phyloP scores from a whole-genome alignment of 768 basidiomycete genomes.

The Chlorophyllum brunneum region DNA sequence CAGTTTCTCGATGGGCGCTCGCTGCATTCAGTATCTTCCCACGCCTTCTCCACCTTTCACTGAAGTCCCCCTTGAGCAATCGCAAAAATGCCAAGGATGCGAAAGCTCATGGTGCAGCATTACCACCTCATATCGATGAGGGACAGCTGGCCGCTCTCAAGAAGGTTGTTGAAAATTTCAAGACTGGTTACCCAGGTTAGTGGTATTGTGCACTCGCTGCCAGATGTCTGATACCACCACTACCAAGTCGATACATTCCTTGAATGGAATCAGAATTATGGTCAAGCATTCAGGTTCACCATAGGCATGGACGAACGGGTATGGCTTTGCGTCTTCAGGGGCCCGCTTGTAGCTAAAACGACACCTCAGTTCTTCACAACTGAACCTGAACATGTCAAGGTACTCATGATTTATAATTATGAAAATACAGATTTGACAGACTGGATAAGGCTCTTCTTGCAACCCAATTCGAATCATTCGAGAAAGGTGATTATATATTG shows the following conservation, averaged over 20 bases:
- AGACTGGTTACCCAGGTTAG: conserved; percentile 31
- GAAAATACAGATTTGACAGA: neutral
- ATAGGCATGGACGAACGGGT: conserved; percentile 27
- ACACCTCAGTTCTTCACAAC: conserved; percentile 31
- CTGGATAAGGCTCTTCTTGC: conserved; percentile 32
- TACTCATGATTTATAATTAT: neutral
- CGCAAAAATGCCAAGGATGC: conserved; percentile 19
- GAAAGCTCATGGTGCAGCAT: conserved; percentile 26
- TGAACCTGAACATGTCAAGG: conserved; percentile 31
- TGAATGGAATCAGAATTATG: conserved; percentile 20
- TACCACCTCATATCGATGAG: conserved; percentile 28
- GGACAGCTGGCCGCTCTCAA: conserved; percentile 21
- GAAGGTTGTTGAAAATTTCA: conserved; percentile 22
- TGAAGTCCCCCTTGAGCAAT: neutral
- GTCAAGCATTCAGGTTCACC: conserved; percentile 15
- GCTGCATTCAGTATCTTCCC: neutral
- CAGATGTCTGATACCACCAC: neutral
- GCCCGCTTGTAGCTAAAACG: no score
- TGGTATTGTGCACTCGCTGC: neutral
- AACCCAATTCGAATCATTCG: conserved; percentile 41
- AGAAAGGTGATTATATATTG: conserved; percentile 29
- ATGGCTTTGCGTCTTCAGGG: no score
- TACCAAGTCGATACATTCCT: neutral
- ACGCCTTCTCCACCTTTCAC: neutral
- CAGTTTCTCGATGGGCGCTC: neutral